Evolutionary conservation across 345 rosid genomes (phyloP).

Genomic region (Lumnitzera littorea): DNA sequence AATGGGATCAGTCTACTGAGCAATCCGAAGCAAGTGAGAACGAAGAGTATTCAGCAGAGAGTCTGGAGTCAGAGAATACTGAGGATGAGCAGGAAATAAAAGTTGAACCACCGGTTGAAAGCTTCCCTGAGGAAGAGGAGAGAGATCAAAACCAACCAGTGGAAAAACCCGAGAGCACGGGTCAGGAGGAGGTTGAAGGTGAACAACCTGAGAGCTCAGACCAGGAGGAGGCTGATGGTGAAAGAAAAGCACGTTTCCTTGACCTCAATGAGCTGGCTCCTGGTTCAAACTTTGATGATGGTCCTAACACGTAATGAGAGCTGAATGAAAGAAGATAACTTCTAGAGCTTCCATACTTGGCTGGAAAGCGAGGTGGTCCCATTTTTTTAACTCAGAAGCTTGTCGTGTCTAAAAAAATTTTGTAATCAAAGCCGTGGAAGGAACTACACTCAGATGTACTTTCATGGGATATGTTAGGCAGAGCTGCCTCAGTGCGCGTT

Average conservation of each 20-base stretch:
- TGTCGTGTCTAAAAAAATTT: constrained; percentile 26
- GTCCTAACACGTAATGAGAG: constrained; percentile 70
- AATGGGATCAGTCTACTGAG: constrained; percentile 47
- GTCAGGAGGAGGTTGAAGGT: constrained; percentile 46
- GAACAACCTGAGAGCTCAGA: constrained; percentile 27
- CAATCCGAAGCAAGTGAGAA: constrained; percentile 59
- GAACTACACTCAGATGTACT: constrained; percentile 22
- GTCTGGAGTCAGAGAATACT: constrained; percentile 49
- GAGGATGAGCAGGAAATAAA: constrained; percentile 47
- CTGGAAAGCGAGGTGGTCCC: constrained; percentile 22
- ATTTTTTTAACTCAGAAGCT: constrained; percentile 22
- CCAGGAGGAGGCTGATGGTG: constrained; percentile 50
- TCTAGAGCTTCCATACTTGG: constrained; percentile 36
- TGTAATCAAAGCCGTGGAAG: constrained; percentile 33
- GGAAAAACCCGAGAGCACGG: constrained; percentile 36
- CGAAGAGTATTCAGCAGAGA: constrained; percentile 46
- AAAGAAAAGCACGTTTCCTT: constrained; percentile 57
- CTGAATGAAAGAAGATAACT: constrained; percentile 48
- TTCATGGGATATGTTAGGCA: constrained; percentile 24
- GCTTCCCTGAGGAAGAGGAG: constrained; percentile 24
- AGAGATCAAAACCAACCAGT: constrained; percentile 37
- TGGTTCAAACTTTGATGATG: constrained; percentile 85
- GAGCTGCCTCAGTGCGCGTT: constrained; percentile 27
- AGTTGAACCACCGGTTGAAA: constrained; percentile 37
- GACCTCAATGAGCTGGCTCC: constrained; percentile 95